Conservation (phyloP, 2,329 filamentous ascomycete species). For the Cadophora sp. region DNA sequence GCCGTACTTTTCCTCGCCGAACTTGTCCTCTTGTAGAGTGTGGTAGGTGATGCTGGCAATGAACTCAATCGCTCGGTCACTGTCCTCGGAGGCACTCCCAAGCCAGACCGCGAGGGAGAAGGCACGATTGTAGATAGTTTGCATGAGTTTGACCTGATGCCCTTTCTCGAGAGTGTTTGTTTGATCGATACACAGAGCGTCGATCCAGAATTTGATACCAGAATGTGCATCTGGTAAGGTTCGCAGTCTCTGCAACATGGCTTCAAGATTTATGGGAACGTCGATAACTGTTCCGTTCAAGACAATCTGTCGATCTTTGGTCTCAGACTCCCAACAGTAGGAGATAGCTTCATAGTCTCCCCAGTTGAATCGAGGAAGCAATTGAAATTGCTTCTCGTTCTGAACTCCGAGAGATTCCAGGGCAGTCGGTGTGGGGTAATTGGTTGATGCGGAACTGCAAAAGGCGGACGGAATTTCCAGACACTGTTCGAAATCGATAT, state of each 20-base stretch:
- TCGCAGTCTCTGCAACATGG: constrained; percentile 17
- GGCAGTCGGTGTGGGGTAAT: background rate
- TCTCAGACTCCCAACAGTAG: constrained; percentile 21
- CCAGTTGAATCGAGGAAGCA: constrained; percentile 16
- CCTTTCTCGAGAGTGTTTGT: constrained; percentile 33
- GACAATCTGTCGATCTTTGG: constrained; percentile 2
- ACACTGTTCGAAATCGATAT: background rate
- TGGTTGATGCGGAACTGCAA: background rate
- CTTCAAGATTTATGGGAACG: constrained; percentile 21
- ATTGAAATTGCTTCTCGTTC: background rate
- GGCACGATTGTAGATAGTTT: constrained; percentile 34
- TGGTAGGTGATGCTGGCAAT: constrained; percentile 10
- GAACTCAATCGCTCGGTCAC: constrained; percentile 14
- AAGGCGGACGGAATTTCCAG: background rate
- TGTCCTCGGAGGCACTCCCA: constrained; percentile 18
- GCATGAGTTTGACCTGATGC: constrained; percentile 38
- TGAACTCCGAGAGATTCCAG: background rate
- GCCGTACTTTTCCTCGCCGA: background rate
- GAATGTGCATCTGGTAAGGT: constrained; percentile 15
- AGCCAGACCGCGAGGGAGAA: constrained; percentile 36
- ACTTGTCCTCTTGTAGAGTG: background rate
- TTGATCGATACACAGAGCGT: constrained; percentile 37
- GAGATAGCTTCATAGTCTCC: constrained; percentile 23
- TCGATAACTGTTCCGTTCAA: constrained; percentile 5
- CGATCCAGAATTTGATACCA: constrained; percentile 23